Evolutionary conservation across 1,284 basidiomycete genomes (phyloP).

Genomic region (Peniophora sp.): DNA sequence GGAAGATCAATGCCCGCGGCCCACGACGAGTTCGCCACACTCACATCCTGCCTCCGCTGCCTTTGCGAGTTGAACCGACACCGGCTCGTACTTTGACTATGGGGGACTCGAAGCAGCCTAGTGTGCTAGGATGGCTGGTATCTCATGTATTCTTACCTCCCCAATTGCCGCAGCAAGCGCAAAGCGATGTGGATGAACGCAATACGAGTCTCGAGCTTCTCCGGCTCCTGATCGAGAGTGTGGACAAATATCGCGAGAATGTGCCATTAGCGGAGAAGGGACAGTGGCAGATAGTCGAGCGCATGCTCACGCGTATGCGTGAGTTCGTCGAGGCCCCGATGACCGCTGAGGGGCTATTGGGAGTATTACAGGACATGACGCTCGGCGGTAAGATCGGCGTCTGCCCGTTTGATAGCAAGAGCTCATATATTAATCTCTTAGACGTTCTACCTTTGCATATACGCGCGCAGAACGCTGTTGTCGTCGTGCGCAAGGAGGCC

Average conservation of each 20-base stretch:
- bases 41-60: too few relatives aligned
- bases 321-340: neutral
- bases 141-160: slow-evolving; percentile 32
- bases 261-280: neutral
- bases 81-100: too few relatives aligned
- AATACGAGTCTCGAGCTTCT: neutral
- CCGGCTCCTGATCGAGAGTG: neutral
- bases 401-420: neutral
- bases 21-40: too few relatives aligned
- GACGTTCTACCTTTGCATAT: slow-evolving; percentile 25
- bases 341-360: neutral
- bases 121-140: neutral
- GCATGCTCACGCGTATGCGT: neutral
- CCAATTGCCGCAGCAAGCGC: slow-evolving; percentile 19
- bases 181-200: neutral
- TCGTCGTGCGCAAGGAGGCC: slow-evolving; percentile 26
- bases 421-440: slow-evolving; percentile 1
- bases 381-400: neutral
- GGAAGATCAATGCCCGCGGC: too few relatives aligned
- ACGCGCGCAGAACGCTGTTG: slow-evolving; percentile 33
- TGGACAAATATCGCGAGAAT: neutral
- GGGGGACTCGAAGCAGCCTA: too few relatives aligned
- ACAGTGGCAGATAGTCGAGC: neutral
- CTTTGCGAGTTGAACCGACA: too few relatives aligned
- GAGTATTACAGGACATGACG: neutral